These are phyloP conservation scores for Neohortaea acidophila DNA, from an alignment of 495 filamentous ascomycete genomes.

Conservation along the genomic window DNA sequence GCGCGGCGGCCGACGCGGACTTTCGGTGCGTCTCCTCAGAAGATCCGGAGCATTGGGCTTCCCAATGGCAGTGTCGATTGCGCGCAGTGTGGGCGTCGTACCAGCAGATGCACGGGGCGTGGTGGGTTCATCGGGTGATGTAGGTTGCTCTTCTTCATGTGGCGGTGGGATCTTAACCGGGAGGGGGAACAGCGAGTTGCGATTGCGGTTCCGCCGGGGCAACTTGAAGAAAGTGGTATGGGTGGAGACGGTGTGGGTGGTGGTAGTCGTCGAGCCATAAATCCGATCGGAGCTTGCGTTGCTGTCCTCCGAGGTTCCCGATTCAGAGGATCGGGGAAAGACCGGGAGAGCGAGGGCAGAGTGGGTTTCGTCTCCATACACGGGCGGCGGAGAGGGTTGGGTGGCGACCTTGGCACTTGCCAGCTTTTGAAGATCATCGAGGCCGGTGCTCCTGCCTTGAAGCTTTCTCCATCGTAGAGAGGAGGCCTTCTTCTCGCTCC, in stretches of 20 bases:
- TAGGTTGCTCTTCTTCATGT: slow-evolving; percentile 7
- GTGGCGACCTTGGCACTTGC: slow-evolving; percentile 24
- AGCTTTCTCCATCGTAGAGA: slow-evolving; percentile 19
- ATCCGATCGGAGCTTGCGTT: slow-evolving; percentile 65
- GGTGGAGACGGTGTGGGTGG: slow-evolving; percentile 46
- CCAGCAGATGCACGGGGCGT: slow-evolving; percentile 38
- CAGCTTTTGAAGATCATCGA: slow-evolving; percentile 16
- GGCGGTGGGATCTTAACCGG: slow-evolving; percentile 41
- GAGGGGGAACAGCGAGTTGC: slow-evolving; percentile 75
- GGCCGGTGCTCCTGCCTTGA: slow-evolving; percentile 16
- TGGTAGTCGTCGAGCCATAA: slow-evolving; percentile 46
- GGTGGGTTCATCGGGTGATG: slow-evolving; percentile 26
- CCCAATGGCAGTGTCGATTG: no score
- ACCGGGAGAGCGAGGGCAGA: slow-evolving; percentile 52
- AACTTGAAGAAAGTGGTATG: slow-evolving; percentile 67
- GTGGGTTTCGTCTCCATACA: slow-evolving; percentile 50
- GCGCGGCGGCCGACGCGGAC: slow-evolving; percentile 23
- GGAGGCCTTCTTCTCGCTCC: slow-evolving; percentile 17
- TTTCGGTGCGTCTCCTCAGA: slow-evolving; percentile 16
- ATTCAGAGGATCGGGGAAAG: slow-evolving; percentile 62
- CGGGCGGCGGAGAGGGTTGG: slow-evolving; percentile 38
- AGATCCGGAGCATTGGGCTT: no score
- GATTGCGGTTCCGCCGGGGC: slow-evolving; percentile 65
- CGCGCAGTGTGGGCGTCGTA: slow-evolving; percentile 18
- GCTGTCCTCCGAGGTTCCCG: slow-evolving; percentile 79